These are phyloP conservation scores for Skeletonema tropicum DNA, from an alignment of 108 stramenopile species.

Conservation along the genomic window DNA sequence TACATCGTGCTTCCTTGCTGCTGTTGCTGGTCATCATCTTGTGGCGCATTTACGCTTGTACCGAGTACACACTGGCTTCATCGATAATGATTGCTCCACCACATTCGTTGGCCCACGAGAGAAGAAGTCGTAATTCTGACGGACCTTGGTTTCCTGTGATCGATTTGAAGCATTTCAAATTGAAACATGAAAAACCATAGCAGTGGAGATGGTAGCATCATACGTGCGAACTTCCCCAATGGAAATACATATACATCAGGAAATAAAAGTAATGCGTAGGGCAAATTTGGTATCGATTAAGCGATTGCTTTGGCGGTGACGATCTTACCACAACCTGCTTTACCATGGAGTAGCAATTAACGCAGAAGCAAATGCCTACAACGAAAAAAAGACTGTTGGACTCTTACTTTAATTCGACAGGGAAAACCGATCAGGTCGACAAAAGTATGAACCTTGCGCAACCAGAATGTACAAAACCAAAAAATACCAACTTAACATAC, in stretches of 20 bases:
- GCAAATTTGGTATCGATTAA: slow-evolving; percentile 62
- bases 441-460: no score
- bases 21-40: not conserved
- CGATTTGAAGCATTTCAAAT: not conserved
- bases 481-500: no score
- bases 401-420: slow-evolving; percentile 32
- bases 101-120: slow-evolving; percentile 74
- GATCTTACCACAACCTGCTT: slow-evolving; percentile 88
- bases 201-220: not conserved
- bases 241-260: slow-evolving; percentile 80
- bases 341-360: slow-evolving; percentile 83
- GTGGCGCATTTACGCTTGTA: slow-evolving; percentile 23
- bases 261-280: slow-evolving; percentile 83
- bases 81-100: slow-evolving; percentile 88
- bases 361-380: slow-evolving; percentile 61
- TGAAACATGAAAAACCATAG: not conserved
- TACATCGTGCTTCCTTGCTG: no score
- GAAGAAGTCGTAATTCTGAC: slow-evolving; percentile 79
- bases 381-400: slow-evolving; percentile 30
- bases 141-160: slow-evolving; percentile 68
- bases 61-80: slow-evolving; percentile 83
- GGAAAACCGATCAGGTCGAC: no score
- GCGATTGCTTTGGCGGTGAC: slow-evolving; percentile 81
- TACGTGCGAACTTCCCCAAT: slow-evolving; percentile 11
- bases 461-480: no score